phyloP scores from a whole-genome alignment of 2,329 filamentous ascomycete species.

The Aciculosporium take region DNA sequence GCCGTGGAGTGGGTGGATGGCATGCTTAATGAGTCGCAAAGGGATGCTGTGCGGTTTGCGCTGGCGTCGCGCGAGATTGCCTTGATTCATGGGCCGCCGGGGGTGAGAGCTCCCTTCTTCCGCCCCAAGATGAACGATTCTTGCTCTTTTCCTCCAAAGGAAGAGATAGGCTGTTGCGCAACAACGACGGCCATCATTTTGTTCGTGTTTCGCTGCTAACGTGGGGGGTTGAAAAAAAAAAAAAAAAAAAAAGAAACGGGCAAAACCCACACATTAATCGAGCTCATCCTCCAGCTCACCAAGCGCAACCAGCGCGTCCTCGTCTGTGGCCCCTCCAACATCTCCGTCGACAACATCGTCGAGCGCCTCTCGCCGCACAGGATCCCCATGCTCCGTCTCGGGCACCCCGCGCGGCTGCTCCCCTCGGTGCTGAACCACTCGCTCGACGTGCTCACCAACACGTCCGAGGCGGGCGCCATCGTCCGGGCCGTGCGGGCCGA shows the following conservation, averaged over 20 bases:
- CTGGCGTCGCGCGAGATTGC: slow-evolving; percentile 69
- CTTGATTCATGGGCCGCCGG: slow-evolving; percentile 87
- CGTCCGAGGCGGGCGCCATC: slow-evolving; percentile 77
- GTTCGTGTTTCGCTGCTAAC: background rate
- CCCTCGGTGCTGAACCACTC: slow-evolving; percentile 82
- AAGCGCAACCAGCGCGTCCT: slow-evolving; percentile 60
- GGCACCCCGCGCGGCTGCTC: slow-evolving; percentile 80
- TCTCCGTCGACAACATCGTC: slow-evolving; percentile 96
- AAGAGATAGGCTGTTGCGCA: no score
- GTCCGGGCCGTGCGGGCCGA: slow-evolving; percentile 82
- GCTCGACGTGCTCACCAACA: slow-evolving; percentile 78
- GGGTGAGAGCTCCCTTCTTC: slow-evolving; percentile 26
- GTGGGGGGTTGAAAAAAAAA: background rate
- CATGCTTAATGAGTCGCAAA: slow-evolving; percentile 50
- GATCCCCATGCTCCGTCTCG: slow-evolving; percentile 75
- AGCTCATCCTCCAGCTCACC: slow-evolving; percentile 83
- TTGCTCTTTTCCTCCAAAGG: background rate
- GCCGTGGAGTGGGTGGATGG: slow-evolving; percentile 46
- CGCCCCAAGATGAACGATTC: no score
- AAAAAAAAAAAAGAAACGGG: slow-evolving; percentile 45
- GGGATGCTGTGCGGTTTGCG: slow-evolving; percentile 64
- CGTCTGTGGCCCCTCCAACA: slow-evolving; percentile 94
- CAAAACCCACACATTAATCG: slow-evolving; percentile 92
- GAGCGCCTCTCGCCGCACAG: slow-evolving; percentile 77
- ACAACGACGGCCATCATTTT: no score